Evolutionary conservation across 2,329 filamentous ascomycete species (phyloP), one percentile per base, ranked within the genome.

Genomic region (Cadophora malorum): DNA sequence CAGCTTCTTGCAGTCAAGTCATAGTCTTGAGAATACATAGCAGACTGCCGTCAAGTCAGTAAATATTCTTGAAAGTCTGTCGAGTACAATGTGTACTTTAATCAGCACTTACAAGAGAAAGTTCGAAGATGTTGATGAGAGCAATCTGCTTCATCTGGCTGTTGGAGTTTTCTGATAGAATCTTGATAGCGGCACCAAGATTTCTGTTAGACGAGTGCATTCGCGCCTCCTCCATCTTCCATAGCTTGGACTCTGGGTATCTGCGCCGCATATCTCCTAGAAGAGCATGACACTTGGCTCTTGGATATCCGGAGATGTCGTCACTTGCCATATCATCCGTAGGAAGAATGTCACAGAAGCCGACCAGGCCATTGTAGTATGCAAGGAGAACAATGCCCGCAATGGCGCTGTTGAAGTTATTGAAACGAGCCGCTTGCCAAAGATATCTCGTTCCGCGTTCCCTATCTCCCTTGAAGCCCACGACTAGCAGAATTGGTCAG

Each of bases 351-450:
- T 99, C 96, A 70, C 93, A 93, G 72, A 93, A 91, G 1, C 92
- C 92, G 19, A 96, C 85, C 38, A 97, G 86, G 6, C 91, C 91
- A 76, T 97, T 97, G 80, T 97, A 97, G 79, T 94, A 98, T 0
- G 88, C 90, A 19, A 98, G 84, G 0, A 97, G 82, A 31, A 93
- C 86, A 50, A 98, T 84, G 0, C 91, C 93, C 0, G 94, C 90
- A 76, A 98, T 90, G 7, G 92, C 95, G n/a, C 94, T 95, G 76
- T 97, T 96, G 75, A 98, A 87, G 78, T 97, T 97, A 70, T 90
- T 81, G 78, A 94, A 96, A 61, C 90, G 89, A 25, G 93, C 94
- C 14, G 93, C 92, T 77, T 92, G 90, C 96, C 96, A 99, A 4
- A 99, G 87, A 87, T 97, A 91, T 49, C 86, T 84, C 38, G 97